These are phyloP conservation scores for Colletotrichum paranaense DNA, from an alignment of 2,329 filamentous ascomycete genomes.

Conservation along the genomic window DNA sequence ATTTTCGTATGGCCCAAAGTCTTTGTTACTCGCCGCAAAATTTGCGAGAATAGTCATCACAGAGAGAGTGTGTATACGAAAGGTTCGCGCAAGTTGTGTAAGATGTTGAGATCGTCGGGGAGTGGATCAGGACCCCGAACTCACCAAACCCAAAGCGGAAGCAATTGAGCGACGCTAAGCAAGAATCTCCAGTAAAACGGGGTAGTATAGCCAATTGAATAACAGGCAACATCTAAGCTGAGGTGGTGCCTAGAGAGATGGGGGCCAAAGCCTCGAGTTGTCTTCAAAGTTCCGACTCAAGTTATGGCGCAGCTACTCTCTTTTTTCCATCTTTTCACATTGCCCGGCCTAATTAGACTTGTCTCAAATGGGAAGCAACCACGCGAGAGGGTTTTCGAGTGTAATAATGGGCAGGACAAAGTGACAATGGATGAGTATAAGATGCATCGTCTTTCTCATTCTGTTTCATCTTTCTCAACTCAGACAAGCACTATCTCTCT, in stretches of 20 bases:
- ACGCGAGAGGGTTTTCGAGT: not conserved
- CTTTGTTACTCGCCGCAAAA: not conserved
- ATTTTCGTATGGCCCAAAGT: not conserved
- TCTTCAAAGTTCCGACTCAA: not conserved
- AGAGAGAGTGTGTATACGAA: not conserved
- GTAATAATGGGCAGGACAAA: not conserved
- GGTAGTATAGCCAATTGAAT: constrained; percentile 4
- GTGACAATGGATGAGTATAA: not conserved
- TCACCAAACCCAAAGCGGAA: constrained; percentile 31
- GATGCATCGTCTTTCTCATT: not conserved
- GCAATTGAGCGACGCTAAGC: constrained; percentile 33
- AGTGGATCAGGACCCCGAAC: not conserved
- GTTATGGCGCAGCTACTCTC: not conserved
- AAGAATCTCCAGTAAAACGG: not conserved
- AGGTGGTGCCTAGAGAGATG: not conserved
- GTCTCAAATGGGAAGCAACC: not conserved
- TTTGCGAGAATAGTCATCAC: not conserved
- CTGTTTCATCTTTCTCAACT: not conserved
- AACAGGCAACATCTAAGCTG: not conserved
- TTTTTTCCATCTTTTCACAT: no score
- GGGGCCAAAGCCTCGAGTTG: not conserved
- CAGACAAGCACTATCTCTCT: not conserved
- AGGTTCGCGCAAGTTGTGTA: not conserved
- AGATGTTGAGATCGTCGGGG: not conserved
- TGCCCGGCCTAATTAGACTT: not conserved